Conservation (phyloP, 176 grass and related monocot genomes). For the Bonia amplexicaulis region DNA sequence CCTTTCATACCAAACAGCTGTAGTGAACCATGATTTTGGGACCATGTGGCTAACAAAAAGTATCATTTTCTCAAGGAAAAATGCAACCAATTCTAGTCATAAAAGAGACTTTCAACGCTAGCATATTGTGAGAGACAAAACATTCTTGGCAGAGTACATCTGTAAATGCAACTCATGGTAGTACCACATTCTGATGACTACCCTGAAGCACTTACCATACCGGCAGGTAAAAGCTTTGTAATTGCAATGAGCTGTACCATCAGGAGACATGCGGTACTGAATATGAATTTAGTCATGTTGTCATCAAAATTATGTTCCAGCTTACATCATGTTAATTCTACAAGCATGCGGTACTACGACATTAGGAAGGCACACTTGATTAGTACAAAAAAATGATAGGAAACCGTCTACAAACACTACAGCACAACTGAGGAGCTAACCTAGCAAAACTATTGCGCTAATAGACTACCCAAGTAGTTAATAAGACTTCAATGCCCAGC, state of each 20-base stretch:
- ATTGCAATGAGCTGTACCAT: background rate
- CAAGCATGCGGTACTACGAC: background rate
- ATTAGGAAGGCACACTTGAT: background rate
- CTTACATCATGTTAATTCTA: background rate
- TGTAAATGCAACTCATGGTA: background rate
- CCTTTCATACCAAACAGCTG: no score
- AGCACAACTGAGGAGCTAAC: background rate
- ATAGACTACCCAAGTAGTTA: background rate
- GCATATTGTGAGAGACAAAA: no score
- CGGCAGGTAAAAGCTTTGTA: background rate
- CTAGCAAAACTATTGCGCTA: background rate
- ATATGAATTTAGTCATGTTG: background rate
- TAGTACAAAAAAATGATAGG: background rate
- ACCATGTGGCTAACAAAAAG: no score
- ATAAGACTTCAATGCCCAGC: background rate
- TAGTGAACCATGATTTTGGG: no score
- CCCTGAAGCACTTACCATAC: background rate
- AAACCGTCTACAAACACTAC: background rate
- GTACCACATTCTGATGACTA: background rate
- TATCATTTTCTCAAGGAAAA: no score
- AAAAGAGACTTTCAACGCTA: no score
- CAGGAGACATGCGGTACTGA: background rate
- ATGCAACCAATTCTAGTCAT: no score
- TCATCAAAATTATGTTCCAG: background rate
- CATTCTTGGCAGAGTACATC: background rate